These are phyloP conservation scores for Xylaria sp. DNA, from an alignment of 2,329 filamentous ascomycete genomes.

Conservation along the genomic window DNA sequence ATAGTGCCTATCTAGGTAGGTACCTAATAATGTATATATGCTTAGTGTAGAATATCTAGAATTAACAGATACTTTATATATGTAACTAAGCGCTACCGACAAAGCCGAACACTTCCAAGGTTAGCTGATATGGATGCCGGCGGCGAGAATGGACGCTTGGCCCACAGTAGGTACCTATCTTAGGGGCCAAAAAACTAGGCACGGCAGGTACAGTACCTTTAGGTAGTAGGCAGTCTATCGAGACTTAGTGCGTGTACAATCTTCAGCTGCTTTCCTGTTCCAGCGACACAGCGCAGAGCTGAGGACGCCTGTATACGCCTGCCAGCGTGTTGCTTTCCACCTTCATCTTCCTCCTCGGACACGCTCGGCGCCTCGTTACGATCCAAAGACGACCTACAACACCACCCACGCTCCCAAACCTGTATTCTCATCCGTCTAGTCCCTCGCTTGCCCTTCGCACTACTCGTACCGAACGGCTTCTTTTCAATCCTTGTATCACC, in stretches of 20 bases:
- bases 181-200: no score
- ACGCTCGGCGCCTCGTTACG: neutral
- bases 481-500: conserved; percentile 3
- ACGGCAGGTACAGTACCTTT: neutral
- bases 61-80: no score
- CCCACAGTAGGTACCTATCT: no score
- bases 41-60: no score
- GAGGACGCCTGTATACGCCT: neutral
- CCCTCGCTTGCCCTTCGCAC: neutral
- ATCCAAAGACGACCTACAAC: neutral
- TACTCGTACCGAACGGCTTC: no score
- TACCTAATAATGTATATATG: no score
- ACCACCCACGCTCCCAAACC: neutral
- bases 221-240: no score
- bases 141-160: no score
- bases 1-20: no score
- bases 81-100: no score
- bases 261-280: conserved; percentile 15
- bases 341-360: neutral
- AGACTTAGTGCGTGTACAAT: neutral
- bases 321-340: neutral
- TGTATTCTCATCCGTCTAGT: neutral
- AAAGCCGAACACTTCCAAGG: no score
- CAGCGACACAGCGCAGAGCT: conserved; percentile 23
- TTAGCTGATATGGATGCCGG: no score